These are phyloP conservation scores for Wickerhamiella slavikovae DNA, from an alignment of 805 yeast species.

Conservation along the genomic window DNA sequence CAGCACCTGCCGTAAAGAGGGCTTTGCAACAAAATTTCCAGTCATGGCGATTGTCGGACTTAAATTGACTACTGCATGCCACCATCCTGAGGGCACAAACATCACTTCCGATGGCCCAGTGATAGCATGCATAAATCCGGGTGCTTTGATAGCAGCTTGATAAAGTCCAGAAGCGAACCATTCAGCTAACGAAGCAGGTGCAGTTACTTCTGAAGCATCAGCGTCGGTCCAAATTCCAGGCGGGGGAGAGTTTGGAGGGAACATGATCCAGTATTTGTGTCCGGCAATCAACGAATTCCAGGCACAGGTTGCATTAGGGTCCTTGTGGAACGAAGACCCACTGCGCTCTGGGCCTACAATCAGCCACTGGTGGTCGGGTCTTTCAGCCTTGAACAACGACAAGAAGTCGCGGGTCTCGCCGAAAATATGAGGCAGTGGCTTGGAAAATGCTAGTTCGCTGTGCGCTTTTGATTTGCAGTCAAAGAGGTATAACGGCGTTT, in stretches of 20 bases:
- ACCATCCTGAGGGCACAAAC: constrained; percentile 92
- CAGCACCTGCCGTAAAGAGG: constrained; percentile 37
- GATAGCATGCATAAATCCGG: constrained; percentile 41
- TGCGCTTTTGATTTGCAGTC: constrained; percentile 64
- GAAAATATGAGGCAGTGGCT: constrained; percentile 29
- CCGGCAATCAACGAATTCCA: constrained; percentile 74
- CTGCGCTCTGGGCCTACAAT: constrained; percentile 66
- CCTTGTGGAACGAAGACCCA: constrained; percentile 85
- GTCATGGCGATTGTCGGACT: constrained; percentile 57
- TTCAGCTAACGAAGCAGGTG: constrained; percentile 84
- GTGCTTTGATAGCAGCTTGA: constrained; percentile 31
- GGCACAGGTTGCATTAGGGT: constrained; percentile 77
- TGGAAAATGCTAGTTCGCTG: constrained; percentile 31
- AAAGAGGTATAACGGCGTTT: constrained; percentile 67
- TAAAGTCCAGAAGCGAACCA: constrained; percentile 75
- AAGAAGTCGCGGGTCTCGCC: constrained; percentile 33
- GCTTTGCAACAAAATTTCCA: constrained; percentile 63
- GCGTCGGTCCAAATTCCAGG: constrained; percentile 70
- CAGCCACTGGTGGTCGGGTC: constrained; percentile 89
- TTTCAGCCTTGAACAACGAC: constrained; percentile 25
- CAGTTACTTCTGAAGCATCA: constrained; percentile 71
- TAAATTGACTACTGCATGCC: constrained; percentile 84
- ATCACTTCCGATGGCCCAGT: constrained; percentile 69
- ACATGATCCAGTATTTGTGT: constrained; percentile 69
- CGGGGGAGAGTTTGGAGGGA: constrained; percentile 55